Base-by-base conservation (phyloP, 2,329 filamentous ascomycete genomes). In the Cryphonectria parasitica region DNA sequence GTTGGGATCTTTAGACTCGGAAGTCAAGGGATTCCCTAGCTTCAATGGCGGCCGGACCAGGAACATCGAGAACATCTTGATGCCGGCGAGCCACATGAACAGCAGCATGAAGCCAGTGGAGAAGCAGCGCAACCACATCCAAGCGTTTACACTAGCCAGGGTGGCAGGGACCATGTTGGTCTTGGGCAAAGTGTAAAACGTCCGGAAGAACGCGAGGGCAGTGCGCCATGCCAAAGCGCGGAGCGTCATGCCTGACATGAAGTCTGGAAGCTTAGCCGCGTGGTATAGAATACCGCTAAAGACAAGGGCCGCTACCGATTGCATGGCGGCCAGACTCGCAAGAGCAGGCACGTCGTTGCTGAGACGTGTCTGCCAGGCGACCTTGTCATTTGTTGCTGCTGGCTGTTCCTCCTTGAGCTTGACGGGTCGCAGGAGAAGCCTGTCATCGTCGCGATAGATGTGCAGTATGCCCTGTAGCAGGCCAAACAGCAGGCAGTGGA, bases 1-100 rank as follows among this genome's bases (percentile, higher is more conserved):
- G 77, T 97, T 98, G 0, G 95, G 93, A 79, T 98, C 95, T 77
- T 93, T 96, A 22, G 94, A 93, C 74, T 95, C 92, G 25, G 88
- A 87, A 0, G 94, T 97, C 69, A 98, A 87, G 4, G 95, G 94
- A 76, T 91, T 88, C n/a, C 88, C 91, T 74, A 92, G 92, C 83
- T 97, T 97, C 68, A 97, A 79, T 0, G 95, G 95, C 75, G 92
- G 89, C 78, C 92, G 91, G 36, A 90, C 89, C 77, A 97, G 88
- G 79, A 94, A 94, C n/a, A 90, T 82, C 6, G 91, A 91, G 78
- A 98, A 97, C 36, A 92, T 88, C 39, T 88, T 83, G 77, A 96
- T 97, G 56, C 90, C 89, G 34, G 91, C 83, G 70, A 93, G 87
- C 94, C 95, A 97, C 43, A 97, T 81, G 28, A 92, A 79, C 19